Evolutionary conservation across 1,284 basidiomycete species (phyloP), one percentile per base, ranked within the genome.

Genomic region (Hymenochaete sp.): DNA sequence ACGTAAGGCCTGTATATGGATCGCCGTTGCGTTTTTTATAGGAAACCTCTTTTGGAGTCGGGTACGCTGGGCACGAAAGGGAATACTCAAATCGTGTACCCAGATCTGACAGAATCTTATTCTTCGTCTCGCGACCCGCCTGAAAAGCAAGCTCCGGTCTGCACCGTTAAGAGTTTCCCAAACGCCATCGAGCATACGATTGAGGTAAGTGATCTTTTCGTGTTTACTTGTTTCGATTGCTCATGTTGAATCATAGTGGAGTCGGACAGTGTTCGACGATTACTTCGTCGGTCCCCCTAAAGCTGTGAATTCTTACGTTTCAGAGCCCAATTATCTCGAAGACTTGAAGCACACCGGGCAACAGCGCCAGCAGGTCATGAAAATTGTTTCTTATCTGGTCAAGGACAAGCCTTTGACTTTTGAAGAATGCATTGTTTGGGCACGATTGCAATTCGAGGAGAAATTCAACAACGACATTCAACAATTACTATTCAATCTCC

Each of bases 151-250:
- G 86, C 93, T 11, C 91, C 97, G 8, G 91, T 91, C 32, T 99
- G 97, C 67, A 99, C 96, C 7, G 88, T 99, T 60, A 98, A 98
- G 71, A 98, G 93, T 67, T 99, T 99, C 79, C 96, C 96, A 24
- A 97, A 99, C 62, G 84, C 87, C 27, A 99, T 99, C 56, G 85
- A 93, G 57, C 96, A 99, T 67, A 98, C 95, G n/a, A 98, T 99
- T 54, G 89, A 95, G 71, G 86, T 85, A 56, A 52, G 67, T 50
- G 3, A 42, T 10, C 21, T 35, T 28, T 24, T 21, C 21, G 33
- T 19, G 13, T 24, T 48, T 43, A n/a, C 50, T 41, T 41, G 14
- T 43, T 38, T 50, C 43, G 33, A 49, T 31, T 26, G 49, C 45
- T 46, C 54, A n/a, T 31, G 9, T 31, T 31, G 32, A 5, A 25